Evolutionary conservation across 352 stramenopile species (phyloP), one percentile per base, ranked within the genome.

Genomic region (Thalassiosira hispida): DNA sequence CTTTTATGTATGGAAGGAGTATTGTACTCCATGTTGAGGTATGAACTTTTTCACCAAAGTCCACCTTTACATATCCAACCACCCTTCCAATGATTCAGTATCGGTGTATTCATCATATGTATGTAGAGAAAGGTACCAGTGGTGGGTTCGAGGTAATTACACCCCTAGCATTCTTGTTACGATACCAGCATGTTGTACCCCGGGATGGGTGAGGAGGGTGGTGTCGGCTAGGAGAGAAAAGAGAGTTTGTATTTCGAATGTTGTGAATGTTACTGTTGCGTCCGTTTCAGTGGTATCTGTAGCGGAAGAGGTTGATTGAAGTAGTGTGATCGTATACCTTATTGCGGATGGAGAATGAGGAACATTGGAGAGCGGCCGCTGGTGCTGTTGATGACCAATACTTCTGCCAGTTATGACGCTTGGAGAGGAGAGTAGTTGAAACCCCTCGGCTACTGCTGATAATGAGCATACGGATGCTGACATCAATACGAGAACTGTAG

Each of bases 91-190:
- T 0, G 16, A 25, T 22, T 74, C 20, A 12, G 57, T 23, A 27
- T 23, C 27, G 11, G 44, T 61, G 25, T 64, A 69, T 16, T 68
- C 63, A 51, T 65, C 62, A n/a, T n/a, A n/a, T n/a, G n/a, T n/a
- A n/a, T n/a, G 44, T 59, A 74, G 12, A 60, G 14, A n/a, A 80
- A 80, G 31, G 69, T 69, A 8, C 72, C 72, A 57, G 23, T 31
- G 6, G 8, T 3, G 3, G 55, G 55, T 44, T 80, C 62, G 6
- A 80, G 31, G 42, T 70, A 74, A 16, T 52, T 64, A 29, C 72
- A 80, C 1, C 72, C 72, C 0, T 52, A 74, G 47, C 72, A 80
- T 59, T 67, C 55, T n/a, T 38, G 44, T 65, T 74, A 23, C 72
- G 72, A 70, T 62, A 79, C 20, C 72, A 80, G 31, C 31, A 38